Base-by-base conservation (phyloP, 805 yeast species). In the Osmozyma mogii region DNA sequence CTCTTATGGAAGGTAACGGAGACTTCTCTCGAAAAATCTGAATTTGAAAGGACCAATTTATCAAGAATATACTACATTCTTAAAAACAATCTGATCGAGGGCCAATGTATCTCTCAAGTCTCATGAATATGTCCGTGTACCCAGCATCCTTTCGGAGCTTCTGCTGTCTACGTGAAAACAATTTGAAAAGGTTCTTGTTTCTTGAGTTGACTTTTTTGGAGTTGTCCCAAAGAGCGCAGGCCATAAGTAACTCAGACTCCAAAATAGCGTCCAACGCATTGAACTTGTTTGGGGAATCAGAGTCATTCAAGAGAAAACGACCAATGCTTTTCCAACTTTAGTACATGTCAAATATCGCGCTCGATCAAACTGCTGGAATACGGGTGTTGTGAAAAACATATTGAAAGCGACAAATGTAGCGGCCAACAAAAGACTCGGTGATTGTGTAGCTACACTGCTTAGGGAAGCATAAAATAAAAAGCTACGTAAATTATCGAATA, bases 161-260 rank as follows among this genome's bases (percentile, higher is more conserved):
- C 44, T 77, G 83, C 38, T 78, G 84, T 30, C 70, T 55, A 61
- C 70, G 61, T 4, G 69, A 47, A 69, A 78, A 58, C 40, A 61
- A 41, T 37, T 64, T 65, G 49, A 61, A 66, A 22, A 67, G 45
- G 13, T 54, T 49, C 17, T 66, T 50, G 29, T 71, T 58, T 27
- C 66, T 49, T 27, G 68, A 69, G 36, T 70, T 74, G 63, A 68
- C 54, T 3, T 49, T 49, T 22, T 57, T 52, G 4, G 68, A 55
- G 24, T 63, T 56, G 2, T 34, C 22, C 54, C n/a, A 76, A 49
- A 9, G 75, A 67, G n/a, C 48, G 46, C 6, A 75, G 0, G 81
- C 67, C 3, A 59, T 41, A 2, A 62, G 27, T n/a, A 62, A 35
- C 40, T 62, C 68, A 9, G 43, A 19, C 25, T 50, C 43, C 7